phyloP scores from a whole-genome alignment of 2,329 filamentous ascomycete genomes.

The Colletotrichum sojae region DNA sequence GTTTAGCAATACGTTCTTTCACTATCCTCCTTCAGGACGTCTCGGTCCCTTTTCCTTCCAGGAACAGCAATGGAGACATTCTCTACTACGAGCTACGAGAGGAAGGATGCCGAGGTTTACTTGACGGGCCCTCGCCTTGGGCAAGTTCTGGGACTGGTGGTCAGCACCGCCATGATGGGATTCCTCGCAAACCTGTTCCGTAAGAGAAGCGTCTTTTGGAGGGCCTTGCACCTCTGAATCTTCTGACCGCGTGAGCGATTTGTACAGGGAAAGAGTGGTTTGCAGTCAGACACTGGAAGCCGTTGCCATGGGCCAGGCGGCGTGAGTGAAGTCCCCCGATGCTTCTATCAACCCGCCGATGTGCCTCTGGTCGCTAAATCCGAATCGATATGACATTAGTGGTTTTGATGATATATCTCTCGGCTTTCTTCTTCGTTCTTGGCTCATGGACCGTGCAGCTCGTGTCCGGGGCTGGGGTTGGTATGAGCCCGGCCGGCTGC shows the following conservation, averaged over 20 bases:
- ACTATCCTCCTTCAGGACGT: too few species aligned
- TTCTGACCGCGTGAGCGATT: background rate
- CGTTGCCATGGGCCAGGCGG: conserved; percentile 17
- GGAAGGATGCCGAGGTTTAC: too few species aligned
- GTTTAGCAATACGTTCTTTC: too few species aligned
- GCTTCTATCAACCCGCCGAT: too few species aligned
- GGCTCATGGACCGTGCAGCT: conserved; percentile 18
- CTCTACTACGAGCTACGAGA: too few species aligned
- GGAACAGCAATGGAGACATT: too few species aligned
- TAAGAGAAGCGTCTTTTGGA: too few species aligned
- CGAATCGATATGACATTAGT: too few species aligned
- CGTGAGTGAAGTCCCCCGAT: background rate
- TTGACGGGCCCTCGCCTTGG: background rate
- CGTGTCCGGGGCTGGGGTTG: background rate
- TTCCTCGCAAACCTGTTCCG: background rate
- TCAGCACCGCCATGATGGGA: background rate
- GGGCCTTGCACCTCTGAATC: background rate
- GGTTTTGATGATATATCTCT: conserved; percentile 9
- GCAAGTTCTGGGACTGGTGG: background rate
- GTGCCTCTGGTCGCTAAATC: too few species aligned
- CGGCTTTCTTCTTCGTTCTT: conserved; percentile 5
- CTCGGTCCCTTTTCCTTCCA: too few species aligned
- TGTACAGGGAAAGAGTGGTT: conserved; percentile 6
- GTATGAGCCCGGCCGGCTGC: background rate
- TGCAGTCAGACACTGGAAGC: background rate